Evolutionary conservation across 805 yeast genomes (phyloP).

Genomic region (Candida silvicultrix): DNA sequence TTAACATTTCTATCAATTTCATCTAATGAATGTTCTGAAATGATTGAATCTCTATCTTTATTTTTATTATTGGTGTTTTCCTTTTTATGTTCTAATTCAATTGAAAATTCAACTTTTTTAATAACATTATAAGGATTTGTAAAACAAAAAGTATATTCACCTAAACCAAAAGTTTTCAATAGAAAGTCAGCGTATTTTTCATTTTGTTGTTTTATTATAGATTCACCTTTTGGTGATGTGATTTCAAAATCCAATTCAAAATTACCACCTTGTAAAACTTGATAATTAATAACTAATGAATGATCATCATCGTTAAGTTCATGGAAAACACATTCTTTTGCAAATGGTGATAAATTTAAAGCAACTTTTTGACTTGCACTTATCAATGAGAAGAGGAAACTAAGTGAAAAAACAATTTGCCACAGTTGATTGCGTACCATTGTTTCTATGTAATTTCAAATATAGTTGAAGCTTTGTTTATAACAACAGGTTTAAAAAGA

Average conservation of each 20-base stretch:
- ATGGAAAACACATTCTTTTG: conserved; percentile 37
- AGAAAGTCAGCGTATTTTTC: conserved; percentile 61
- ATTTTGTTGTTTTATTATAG: conserved; percentile 43
- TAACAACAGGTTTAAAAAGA: too few relatives aligned
- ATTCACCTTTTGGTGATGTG: conserved; percentile 45
- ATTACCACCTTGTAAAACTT: conserved; percentile 57
- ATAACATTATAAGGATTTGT: conserved; percentile 57
- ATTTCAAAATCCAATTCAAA: conserved; percentile 62
- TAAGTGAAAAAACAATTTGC: background rate
- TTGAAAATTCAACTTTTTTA: conserved; percentile 58
- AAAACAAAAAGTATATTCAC: conserved; percentile 64
- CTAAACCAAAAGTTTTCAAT: conserved; percentile 48
- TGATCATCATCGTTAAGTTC: conserved; percentile 30
- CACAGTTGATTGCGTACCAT: background rate
- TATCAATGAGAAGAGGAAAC: background rate
- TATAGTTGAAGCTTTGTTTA: too few relatives aligned
- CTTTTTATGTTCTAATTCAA: conserved; percentile 40
- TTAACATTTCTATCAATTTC: conserved; percentile 55
- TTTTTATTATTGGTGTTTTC: conserved; percentile 25
- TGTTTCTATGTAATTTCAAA: too few relatives aligned
- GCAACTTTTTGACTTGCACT: conserved; percentile 15
- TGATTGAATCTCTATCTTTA: conserved; percentile 41
- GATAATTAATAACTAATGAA: conserved; percentile 34
- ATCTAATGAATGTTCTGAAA: conserved; percentile 47
- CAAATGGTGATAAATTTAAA: conserved; percentile 31